These are phyloP conservation scores for Phytophthora gonapodyides DNA, from an alignment of 352 stramenopile genomes.

Conservation along the genomic window DNA sequence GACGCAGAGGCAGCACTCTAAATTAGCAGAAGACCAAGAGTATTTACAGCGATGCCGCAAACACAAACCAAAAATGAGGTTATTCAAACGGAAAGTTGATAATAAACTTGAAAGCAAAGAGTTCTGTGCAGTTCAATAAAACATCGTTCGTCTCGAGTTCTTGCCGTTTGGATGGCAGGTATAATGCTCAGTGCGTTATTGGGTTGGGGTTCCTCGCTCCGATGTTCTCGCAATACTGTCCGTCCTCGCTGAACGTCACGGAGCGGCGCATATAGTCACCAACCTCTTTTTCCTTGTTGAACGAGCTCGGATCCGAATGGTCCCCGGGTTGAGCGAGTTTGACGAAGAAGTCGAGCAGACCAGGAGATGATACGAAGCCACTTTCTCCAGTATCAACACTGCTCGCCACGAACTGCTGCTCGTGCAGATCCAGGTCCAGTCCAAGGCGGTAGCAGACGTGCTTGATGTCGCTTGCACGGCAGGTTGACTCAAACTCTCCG, in stretches of 20 bases:
- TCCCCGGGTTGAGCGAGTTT: slow-evolving; percentile 38
- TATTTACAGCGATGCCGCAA: slow-evolving; percentile 12
- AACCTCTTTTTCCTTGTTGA: slow-evolving; percentile 15
- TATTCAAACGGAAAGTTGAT: too few relatives aligned
- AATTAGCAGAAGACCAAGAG: not conserved
- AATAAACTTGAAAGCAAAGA: slow-evolving; percentile 3
- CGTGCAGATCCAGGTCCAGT: slow-evolving; percentile 64
- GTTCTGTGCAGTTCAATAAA: slow-evolving; percentile 3
- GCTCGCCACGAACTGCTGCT: slow-evolving; percentile 59
- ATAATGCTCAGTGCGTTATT: slow-evolving; percentile 17
- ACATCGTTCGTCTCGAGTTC: not conserved
- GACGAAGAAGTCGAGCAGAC: slow-evolving; percentile 64
- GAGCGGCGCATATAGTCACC: slow-evolving; percentile 19
- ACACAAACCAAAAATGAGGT: too few relatives aligned
- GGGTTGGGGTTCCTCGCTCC: slow-evolving; percentile 8
- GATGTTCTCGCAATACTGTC: slow-evolving; percentile 23
- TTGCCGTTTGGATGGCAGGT: not conserved
- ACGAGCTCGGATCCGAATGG: not conserved
- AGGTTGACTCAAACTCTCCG: slow-evolving; percentile 71
- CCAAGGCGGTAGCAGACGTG: slow-evolving; percentile 74
- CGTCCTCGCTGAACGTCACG: slow-evolving; percentile 32
- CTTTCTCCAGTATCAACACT: slow-evolving; percentile 52
- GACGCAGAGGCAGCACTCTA: slow-evolving; percentile 5
- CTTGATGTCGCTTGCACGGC: slow-evolving; percentile 65
- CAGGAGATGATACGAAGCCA: slow-evolving; percentile 66